Evolutionary conservation across 2,329 filamentous ascomycete species (phyloP).

Genomic region (Annulohypoxylon truncatum): DNA sequence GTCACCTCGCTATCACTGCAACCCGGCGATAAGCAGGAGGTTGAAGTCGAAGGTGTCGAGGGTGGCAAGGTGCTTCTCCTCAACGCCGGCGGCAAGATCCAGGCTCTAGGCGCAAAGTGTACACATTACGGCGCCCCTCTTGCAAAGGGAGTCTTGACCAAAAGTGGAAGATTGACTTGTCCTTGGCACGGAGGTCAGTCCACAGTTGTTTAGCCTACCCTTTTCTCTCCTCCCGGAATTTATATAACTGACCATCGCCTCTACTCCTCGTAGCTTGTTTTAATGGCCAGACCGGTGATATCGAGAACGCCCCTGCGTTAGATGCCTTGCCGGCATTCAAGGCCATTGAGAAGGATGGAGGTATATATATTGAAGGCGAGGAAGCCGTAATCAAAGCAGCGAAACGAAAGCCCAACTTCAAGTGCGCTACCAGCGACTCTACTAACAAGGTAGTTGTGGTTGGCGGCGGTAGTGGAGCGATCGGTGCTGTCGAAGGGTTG

Average conservation of each 20-base stretch:
- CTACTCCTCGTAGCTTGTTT: conserved; percentile 78
- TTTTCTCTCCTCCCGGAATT: not conserved
- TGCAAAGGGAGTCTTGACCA: conserved; percentile 84
- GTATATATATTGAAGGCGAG: conserved; percentile 85
- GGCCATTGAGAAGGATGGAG: conserved; percentile 82
- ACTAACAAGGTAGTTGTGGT: conserved; percentile 83
- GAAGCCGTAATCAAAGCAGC: conserved; percentile 82
- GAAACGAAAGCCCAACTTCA: conserved; percentile 78
- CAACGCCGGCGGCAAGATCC: conserved; percentile 79
- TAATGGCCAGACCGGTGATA: conserved; percentile 86
- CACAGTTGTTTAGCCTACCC: not conserved
- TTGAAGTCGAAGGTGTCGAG: conserved; percentile 89
- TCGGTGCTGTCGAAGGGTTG: conserved; percentile 85
- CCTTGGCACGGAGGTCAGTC: conserved; percentile 92
- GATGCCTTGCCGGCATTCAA: conserved; percentile 88
- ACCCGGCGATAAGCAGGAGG: conserved; percentile 86
- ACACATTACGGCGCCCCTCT: conserved; percentile 94
- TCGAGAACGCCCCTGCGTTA: conserved; percentile 92
- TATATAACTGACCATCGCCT: conserved; percentile 19
- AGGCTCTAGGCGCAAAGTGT: conserved; percentile 86
- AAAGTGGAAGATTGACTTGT: conserved; percentile 86
- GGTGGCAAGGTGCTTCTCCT: conserved; percentile 87
- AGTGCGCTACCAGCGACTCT: conserved; percentile 67
- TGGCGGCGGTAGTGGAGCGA: conserved; percentile 85
- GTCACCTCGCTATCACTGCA: conserved; percentile 79